Base-by-base conservation (phyloP, 2,329 filamentous ascomycete species). In the Rhexocercosporidium sp. region DNA sequence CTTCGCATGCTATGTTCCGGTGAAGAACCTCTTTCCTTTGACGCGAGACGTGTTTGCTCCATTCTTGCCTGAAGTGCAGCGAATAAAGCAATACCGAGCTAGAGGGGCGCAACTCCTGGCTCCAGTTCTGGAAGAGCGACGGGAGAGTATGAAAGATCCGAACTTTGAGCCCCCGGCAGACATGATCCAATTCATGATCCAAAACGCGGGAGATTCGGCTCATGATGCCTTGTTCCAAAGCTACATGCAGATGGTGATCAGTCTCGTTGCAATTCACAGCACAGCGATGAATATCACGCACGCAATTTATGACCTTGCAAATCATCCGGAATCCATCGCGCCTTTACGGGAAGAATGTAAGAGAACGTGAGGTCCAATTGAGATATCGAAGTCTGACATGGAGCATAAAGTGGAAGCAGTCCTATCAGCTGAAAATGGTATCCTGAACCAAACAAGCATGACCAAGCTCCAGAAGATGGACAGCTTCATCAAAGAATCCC, bases 271-370 rank as follows among this genome's bases (percentile, higher is more conserved):
- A 5, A 84, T 86, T 39, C 83, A 85, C 66, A 85, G 83, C 0
- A 85, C 83, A 0, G 81, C 82, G 0, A 71, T 82, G 39, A 78
- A 81, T 0, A 70, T 81, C 0, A 84, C 82, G 3, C 76, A 86
- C 80, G 66, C 82, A 71, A 80, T 89, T 54, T 86, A 85, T 72
- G 82, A 84, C 59, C 74, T 89, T 11, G 82, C 82, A 0, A 79
- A 82, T 6, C 71, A 78, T n/a, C 84, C 84, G 0, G 81, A 86
- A 18, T 79, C 84, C 8, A 62, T 70, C 5, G 39, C 65, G 14
- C 63, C 65, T n/a, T 66, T 73, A 1, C 67, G 70, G 0, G 65
- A 72, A 14, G 71, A 73, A 44, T 31, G 72, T 1, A 53, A 53
- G 3, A 47, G 64, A 3, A 49, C 6, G 62, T 14, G 39, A 16